These are phyloP conservation scores for Fusarium solani-melongenae DNA, from an alignment of 2,329 filamentous ascomycete species.

Conservation along the genomic window DNA sequence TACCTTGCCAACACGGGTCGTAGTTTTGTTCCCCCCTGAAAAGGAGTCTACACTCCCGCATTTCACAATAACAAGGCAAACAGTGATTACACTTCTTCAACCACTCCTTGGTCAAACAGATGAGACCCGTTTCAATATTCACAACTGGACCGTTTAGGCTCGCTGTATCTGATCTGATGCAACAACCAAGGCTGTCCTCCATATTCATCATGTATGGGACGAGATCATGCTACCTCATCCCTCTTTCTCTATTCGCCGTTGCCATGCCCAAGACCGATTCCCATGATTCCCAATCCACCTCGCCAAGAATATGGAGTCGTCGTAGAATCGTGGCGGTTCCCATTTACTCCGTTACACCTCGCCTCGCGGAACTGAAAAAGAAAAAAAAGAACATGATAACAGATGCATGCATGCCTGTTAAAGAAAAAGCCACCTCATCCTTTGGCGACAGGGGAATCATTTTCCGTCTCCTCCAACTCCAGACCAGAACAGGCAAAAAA, in stretches of 20 bases:
- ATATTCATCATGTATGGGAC: not conserved
- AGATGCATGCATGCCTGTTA: conserved; percentile 27
- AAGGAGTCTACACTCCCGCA: not conserved
- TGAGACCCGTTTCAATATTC: not conserved
- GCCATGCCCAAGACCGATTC: not conserved
- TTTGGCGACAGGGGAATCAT: conserved; percentile 44
- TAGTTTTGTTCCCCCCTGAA: not conserved
- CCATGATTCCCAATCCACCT: not conserved
- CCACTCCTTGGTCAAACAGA: not conserved
- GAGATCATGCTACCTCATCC: not conserved
- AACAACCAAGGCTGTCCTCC: not conserved
- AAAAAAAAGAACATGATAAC: conserved; percentile 11
- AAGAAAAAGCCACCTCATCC: conserved; percentile 26
- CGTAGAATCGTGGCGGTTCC: not conserved
- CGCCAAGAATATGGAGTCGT: not conserved
- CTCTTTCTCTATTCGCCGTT: conserved; percentile 10
- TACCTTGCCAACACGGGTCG: not conserved
- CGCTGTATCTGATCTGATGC: not conserved
- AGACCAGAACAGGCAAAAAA: conserved; percentile 33
- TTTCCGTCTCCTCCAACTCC: conserved; percentile 45
- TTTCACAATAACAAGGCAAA: not conserved
- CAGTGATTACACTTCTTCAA: not conserved
- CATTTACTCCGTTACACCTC: conserved; percentile 31
- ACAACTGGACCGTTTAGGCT: not conserved
- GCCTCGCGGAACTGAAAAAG: conserved; percentile 30